A percentile compares a stretch with the other conserved stretches of the same genome.
phyloP scores from a whole-genome alignment of 306 rosid genomes.

The Vachellia pachyceras region DNA sequence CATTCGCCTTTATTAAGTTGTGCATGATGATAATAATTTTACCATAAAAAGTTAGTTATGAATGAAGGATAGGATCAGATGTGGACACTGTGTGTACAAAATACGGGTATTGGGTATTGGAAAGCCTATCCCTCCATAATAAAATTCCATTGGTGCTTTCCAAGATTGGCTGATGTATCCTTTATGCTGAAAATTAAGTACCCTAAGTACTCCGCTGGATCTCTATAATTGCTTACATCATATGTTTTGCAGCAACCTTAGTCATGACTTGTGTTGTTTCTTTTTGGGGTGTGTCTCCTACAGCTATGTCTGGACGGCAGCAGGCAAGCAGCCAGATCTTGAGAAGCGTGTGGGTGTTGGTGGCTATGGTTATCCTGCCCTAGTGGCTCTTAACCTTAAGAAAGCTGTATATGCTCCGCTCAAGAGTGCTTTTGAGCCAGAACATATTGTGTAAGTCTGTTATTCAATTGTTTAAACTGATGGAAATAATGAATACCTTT shows the following conservation, averaged over 20 bases:
- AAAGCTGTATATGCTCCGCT: conserved; percentile 94
- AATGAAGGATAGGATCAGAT: neutral
- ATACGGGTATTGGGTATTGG: neutral
- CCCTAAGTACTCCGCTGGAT: neutral
- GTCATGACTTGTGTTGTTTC: neutral
- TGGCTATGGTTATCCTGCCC: conserved; percentile 98
- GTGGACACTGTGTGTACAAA: neutral
- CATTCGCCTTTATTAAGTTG: neutral
- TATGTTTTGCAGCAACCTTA: neutral
- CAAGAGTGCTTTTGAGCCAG: conserved; percentile 92
- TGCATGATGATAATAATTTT: neutral
- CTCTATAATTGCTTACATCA: neutral
- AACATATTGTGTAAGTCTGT: conserved; percentile 73
- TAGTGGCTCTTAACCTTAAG: conserved; percentile 89
- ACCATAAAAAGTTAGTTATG: neutral
- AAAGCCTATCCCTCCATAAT: neutral
- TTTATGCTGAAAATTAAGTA: neutral
- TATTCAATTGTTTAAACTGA: conserved; percentile 10
- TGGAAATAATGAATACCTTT: conserved; percentile 8
- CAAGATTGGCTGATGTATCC: neutral
- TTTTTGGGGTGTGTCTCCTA: conserved; percentile 15
- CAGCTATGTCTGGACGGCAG: conserved; percentile 95
- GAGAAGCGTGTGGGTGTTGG: conserved; percentile 94
- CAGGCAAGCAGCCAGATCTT: conserved; percentile 90
- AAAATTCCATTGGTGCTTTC: neutral